Percentiles rank a stretch among this genome's conserved stretches.
Evolutionary conservation across 225 moss, liverwort and hornwort genomes (phyloP).

Genomic region (Lunularia cruciata): DNA sequence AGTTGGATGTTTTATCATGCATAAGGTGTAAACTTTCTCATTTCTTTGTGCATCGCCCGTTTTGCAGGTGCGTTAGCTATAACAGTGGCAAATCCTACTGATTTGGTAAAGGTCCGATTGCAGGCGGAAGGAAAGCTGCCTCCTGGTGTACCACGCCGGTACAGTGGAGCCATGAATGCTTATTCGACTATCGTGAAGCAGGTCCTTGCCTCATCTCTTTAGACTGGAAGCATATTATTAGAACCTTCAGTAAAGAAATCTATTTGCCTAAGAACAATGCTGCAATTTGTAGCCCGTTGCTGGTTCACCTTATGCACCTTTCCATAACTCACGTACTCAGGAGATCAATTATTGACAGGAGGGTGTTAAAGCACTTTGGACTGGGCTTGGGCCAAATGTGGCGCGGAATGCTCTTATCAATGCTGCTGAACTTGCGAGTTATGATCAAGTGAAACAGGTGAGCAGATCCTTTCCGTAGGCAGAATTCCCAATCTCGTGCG

Average conservation of each 20-base stretch:
- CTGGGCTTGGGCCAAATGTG: constrained; percentile 93
- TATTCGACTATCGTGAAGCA: constrained; percentile 90
- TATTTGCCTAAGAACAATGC: no score
- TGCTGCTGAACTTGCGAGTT: constrained; percentile 97
- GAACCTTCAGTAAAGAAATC: no score
- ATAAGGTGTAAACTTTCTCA: not conserved
- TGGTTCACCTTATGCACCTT: no score
- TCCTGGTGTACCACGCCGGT: constrained; percentile 81
- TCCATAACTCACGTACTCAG: not conserved
- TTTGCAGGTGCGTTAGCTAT: constrained; percentile 86
- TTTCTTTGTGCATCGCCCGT: not conserved
- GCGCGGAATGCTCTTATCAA: constrained; percentile 97
- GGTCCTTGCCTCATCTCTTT: no score
- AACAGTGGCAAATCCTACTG: constrained; percentile 88
- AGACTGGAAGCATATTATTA: not conserved
- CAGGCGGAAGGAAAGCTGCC: constrained; percentile 96
- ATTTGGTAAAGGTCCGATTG: constrained; percentile 97
- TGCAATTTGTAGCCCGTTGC: not conserved
- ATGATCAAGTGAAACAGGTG: constrained; percentile 99
- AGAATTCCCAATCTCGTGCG: not conserved
- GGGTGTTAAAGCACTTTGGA: constrained; percentile 89
- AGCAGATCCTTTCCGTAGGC: not conserved
- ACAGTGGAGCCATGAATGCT: constrained; percentile 95
- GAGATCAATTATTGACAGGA: constrained; percentile 64
- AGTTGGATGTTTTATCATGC: no score